Base-by-base conservation (phyloP, 78 protist species). In the Dictyostelium firmibasis region DNA sequence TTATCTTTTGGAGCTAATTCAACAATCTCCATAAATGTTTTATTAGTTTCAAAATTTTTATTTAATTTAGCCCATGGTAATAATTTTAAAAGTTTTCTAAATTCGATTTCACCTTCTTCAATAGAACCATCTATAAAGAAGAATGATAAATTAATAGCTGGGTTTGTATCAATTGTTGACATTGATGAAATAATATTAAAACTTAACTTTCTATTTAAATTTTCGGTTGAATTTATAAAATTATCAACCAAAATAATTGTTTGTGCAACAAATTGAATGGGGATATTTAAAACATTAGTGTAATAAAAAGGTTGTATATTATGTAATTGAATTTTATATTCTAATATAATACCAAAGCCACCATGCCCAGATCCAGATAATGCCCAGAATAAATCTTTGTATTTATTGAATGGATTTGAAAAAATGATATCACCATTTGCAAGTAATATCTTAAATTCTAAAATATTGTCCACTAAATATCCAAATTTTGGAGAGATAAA, bases 341-440 rank as follows among this genome's bases (percentile, higher is more conserved):
- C 76, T 14, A 57, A 1, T 2, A 82, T 76, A 35, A 82, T 35
- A 16, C 86, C 86, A 60, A 23, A 82, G 0, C 75, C 75, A 8
- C 53, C 75, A 23, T 82, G 86, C 0, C 86, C 86, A 20, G 76
- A 13, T 20, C 86, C 86, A 1, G 43, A 16, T 1, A 82, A 10
- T 27, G 86, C 76, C 86, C 86, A 82, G 60, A 18, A 60, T 20
- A 82, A 35, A 57, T 82, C 86, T 0, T 29, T n/a, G 33, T 79
- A 44, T 16, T 82, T 16, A 47, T 47, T 47, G 2, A 33, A 6
- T 57, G n/a, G 64, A 20, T 27, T 47, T 36, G 77, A 35, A 25
- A 2, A 27, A 4, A 84, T 44, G 2, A 84, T 41, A 3, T 23
- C 7, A 1, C 89, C 89, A 67, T 67, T 67, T 0, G 78, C 36